Evolutionary conservation across 768 basidiomycete species (phyloP), one percentile per base, ranked within the genome.

Genomic region (Boletus pseudopeckii): DNA sequence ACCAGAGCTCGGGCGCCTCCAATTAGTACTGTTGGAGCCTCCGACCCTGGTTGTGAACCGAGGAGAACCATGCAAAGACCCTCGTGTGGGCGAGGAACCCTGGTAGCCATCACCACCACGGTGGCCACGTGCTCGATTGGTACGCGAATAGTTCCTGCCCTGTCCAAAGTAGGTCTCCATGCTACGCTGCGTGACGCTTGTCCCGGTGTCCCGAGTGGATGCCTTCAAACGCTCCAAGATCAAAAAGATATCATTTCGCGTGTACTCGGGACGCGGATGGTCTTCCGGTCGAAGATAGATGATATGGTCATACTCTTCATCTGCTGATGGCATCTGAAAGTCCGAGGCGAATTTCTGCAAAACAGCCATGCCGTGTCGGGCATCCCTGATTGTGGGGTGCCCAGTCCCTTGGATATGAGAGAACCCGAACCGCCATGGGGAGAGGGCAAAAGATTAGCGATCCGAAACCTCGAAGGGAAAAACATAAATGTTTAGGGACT

Each of bases 301-400:
- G 60, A 89, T 78, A 45, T 80, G 80, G 56, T 90, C 76, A 66
- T 85, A 83, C 18, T 84, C 88, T 75, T 92, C 90, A 34, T 73
- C 62, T 36, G 76, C 61, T 20, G 66, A 65, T 28, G 90, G 90
- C 26, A 73, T 64, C 63, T 74, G 73, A 63, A 84, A 86, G 59
- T 84, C 81, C 45, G 76, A 73, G 44, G 78, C 77, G 68, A 92
- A 90, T 48, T 81, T 80, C 55, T 80, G 74, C 51, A 92, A 75
- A n/a, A 90, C 72, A 34, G 74, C 70, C 61, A 85, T 62, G 18
- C 82, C 88, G 41, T 80, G 75, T 63, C 80, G 78, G 48, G 78
- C 75, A 58, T 69, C 76, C 57, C 74, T 82, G 69, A 92, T 91
- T 50, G 90, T 92, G 48, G 90, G 91, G 71, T 90, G 90, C 45